Conservation (phyloP, 345 rosid genomes). For the Gossypium rotundifolium region DNA sequence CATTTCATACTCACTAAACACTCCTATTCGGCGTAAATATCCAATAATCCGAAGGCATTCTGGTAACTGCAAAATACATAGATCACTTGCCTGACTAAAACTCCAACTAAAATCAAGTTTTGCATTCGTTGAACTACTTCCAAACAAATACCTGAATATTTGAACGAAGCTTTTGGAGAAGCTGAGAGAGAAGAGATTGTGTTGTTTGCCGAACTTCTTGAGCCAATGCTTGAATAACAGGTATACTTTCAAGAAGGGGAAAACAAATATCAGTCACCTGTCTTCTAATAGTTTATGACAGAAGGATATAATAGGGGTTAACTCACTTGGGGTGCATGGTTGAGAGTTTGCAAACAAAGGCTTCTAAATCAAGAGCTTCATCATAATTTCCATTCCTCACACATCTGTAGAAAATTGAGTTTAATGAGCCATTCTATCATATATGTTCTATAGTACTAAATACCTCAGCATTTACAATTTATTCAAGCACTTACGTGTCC, state of each 20-base stretch:
- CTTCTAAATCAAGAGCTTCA: constrained; percentile 95
- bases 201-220: constrained; percentile 88
- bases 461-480: not conserved
- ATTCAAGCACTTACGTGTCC: constrained; percentile 76
- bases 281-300: constrained; percentile 14
- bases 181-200: constrained; percentile 90
- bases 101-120: constrained; percentile 7
- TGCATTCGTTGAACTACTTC: constrained; percentile 8
- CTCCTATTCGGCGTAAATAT: constrained; percentile 89
- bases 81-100: constrained; percentile 9
- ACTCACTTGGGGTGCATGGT: constrained; percentile 98
- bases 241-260: constrained; percentile 42
- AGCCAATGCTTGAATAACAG: constrained; percentile 85
- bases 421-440: not conserved
- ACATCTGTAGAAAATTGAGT: constrained; percentile 53
- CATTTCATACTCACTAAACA: constrained; percentile 91
- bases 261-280: constrained; percentile 19
- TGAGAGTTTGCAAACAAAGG: constrained; percentile 79
- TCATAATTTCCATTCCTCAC: constrained; percentile 96
- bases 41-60: constrained; percentile 97
- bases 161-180: constrained; percentile 85
- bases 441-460: not conserved
- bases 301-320: constrained; percentile 12
- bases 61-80: constrained; percentile 57
- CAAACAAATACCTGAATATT: constrained; percentile 69